These are phyloP conservation scores for Limonium bicolor DNA, from an alignment of 148 eudicot species.

Conservation along the genomic window DNA sequence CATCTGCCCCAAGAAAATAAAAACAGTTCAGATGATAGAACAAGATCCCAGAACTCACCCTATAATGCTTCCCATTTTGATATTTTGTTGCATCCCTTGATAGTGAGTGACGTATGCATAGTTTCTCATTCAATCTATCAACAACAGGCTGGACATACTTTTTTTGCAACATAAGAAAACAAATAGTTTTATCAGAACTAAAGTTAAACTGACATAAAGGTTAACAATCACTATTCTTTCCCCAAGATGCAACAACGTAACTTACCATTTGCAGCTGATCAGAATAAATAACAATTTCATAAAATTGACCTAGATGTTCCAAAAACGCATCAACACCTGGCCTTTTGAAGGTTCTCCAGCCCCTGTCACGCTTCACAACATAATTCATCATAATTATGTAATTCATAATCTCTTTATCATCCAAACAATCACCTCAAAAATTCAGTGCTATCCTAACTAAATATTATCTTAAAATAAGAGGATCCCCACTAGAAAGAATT, in stretches of 20 bases:
- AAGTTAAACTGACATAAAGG: background rate
- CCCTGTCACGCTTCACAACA: constrained; percentile 65
- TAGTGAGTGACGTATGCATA: constrained; percentile 42
- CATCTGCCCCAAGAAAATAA: no score
- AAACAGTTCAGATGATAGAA: no score
- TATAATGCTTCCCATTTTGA: constrained; percentile 70
- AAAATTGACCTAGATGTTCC: constrained; percentile 72
- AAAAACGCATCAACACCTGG: constrained; percentile 89
- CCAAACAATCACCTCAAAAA: no score
- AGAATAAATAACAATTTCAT: constrained; percentile 75
- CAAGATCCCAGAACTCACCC: constrained; percentile 29
- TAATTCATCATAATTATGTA: no score
- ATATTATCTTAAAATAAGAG: background rate
- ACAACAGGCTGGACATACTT: constrained; percentile 90
- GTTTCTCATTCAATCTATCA: constrained; percentile 62
- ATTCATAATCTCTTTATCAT: no score
- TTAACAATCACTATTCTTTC: no score
- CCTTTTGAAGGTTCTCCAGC: constrained; percentile 95
- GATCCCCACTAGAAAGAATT: background rate
- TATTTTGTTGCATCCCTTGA: constrained; percentile 79
- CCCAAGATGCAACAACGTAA: no score
- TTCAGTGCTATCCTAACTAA: no score
- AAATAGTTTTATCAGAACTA: no score
- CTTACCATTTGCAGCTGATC: constrained; percentile 67
- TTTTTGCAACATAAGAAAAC: constrained; percentile 6